Evolutionary conservation across 768 basidiomycete species (phyloP).

Genomic region (Tremella fuciformis): DNA sequence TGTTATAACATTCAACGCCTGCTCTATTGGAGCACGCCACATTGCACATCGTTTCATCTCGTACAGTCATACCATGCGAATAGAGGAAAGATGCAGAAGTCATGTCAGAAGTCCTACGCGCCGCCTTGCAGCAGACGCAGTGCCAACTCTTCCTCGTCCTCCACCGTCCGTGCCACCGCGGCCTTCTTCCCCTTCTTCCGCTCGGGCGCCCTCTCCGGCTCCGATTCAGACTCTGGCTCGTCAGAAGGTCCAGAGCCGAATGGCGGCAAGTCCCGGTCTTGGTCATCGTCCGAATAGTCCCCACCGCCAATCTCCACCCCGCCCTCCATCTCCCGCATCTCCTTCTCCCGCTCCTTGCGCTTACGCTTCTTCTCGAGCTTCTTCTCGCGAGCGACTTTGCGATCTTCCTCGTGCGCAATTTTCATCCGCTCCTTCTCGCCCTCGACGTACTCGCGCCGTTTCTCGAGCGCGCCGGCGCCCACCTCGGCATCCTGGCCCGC

Average conservation of each 20-base stretch:
- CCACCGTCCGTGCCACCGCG: constrained; percentile 53
- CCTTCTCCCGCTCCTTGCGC: constrained; percentile 71
- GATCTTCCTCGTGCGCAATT: constrained; percentile 69
- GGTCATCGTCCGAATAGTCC: constrained; percentile 24
- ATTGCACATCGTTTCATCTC: too few relatives aligned
- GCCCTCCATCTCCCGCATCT: constrained; percentile 36
- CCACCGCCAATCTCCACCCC: constrained; percentile 18
- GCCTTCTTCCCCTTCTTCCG: constrained; percentile 27
- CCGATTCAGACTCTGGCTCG: constrained; percentile 40
- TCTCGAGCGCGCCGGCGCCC: constrained; percentile 63
- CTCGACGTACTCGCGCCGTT: constrained; percentile 68
- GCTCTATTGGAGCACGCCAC: too few relatives aligned
- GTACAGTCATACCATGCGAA: too few relatives aligned
- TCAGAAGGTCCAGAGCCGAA: constrained; percentile 58
- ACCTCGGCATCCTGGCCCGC: constrained; percentile 67
- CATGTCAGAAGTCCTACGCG: too few relatives aligned
- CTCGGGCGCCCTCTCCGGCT: not conserved
- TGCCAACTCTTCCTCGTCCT: constrained; percentile 66
- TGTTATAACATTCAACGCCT: too few relatives aligned
- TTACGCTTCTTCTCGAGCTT: constrained; percentile 88
- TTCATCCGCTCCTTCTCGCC: constrained; percentile 70
- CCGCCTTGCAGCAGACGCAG: constrained; percentile 54
- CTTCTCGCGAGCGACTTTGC: constrained; percentile 79
- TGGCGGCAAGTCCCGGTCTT: constrained; percentile 49
- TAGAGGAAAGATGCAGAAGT: too few relatives aligned